phyloP scores from a whole-genome alignment of 192 early-diverging fungal species.

The Backusella sp. region DNA sequence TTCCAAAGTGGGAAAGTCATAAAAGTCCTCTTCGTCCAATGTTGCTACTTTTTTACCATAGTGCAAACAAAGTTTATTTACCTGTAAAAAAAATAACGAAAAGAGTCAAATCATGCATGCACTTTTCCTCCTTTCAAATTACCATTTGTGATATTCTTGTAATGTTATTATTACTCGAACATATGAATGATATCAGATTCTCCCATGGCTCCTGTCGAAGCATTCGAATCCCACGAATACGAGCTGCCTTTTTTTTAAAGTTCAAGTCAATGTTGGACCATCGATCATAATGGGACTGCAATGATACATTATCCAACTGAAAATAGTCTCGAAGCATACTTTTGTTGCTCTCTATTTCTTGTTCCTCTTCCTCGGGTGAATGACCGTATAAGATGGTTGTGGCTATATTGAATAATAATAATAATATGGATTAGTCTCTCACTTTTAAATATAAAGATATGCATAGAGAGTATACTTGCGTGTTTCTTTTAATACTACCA shows the following conservation, averaged over 20 bases:
- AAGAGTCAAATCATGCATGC: conserved; percentile 33
- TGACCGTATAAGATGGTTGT: conserved; percentile 25
- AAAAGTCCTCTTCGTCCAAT: conserved; percentile 43
- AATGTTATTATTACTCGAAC: conserved; percentile 95
- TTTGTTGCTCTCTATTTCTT: conserved; percentile 25
- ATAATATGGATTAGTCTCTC: background rate
- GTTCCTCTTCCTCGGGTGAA: conserved; percentile 15
- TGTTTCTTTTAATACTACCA: conserved; percentile 65
- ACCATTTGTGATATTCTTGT: conserved; percentile 86
- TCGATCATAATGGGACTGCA: conserved; percentile 53
- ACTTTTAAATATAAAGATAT: background rate
- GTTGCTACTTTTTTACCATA: conserved; percentile 47
- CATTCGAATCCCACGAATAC: conserved; percentile 69
- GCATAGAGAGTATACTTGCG: conserved; percentile 25
- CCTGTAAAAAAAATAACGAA: conserved; percentile 20
- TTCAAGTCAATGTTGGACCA: conserved; percentile 65
- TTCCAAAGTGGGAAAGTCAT: conserved; percentile 68
- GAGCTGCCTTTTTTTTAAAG: conserved; percentile 57
- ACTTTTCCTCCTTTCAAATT: background rate
- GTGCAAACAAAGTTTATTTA: conserved; percentile 44
- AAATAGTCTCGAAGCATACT: conserved; percentile 79
- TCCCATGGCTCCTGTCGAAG: conserved; percentile 86
- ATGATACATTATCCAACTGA: conserved; percentile 63
- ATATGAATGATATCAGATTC: conserved; percentile 89
- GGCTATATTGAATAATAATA: conserved; percentile 13